Evolutionary conservation across 2,329 filamentous ascomycete genomes (phyloP), one percentile per base, ranked within the genome.

Genomic region (Teratosphaeriaceae sp.): DNA sequence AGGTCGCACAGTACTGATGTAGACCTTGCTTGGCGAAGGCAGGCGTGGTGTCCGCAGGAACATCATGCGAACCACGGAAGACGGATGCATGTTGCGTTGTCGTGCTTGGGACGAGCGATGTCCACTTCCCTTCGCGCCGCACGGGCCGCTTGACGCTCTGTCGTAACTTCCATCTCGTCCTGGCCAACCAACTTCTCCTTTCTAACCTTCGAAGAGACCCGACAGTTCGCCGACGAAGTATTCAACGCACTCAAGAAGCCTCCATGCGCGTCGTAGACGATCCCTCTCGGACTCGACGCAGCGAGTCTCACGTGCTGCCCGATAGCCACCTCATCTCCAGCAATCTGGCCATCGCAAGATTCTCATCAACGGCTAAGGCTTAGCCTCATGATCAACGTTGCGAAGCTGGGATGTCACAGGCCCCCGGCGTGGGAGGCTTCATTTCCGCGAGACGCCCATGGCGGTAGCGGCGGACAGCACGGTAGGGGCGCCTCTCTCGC

Each of bases 351-450:
- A 12, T 34, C 15, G 31, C n/a, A 20, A 20, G n/a, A n/a, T n/a
- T n/a, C n/a, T n/a, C n/a, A n/a, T n/a, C 15, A 34, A 19, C 31
- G 31, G 31, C 15, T 34, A 34, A 34, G 31, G 31, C 31, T 34
- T 34, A 34, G 31, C 31, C 18, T 34, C 18, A 34, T 18, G 31
- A 19, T 34, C 31, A 18, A n/a, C 31, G 12, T 34, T 34, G 18
- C 8, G 8, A 27, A 34, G 12, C 9, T 13, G 31, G 15, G 31
- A 34, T 34, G 31, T 13, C n/a, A 5, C 16, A 15, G 29, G 8
- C 8, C 15, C 31, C 18, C 18, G 31, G 31, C 31, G 18, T 9
- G 8, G 12, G 15, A 20, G 6, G 15, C 12, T 5, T 31, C 40
- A 21, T 36, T 9, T 23, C 30, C 20, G 29, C 30, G 8, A 36